Evolutionary conservation across 495 filamentous ascomycete genomes (phyloP), one percentile per base, ranked within the genome.

Genomic region (Aspergillus conjunctus): DNA sequence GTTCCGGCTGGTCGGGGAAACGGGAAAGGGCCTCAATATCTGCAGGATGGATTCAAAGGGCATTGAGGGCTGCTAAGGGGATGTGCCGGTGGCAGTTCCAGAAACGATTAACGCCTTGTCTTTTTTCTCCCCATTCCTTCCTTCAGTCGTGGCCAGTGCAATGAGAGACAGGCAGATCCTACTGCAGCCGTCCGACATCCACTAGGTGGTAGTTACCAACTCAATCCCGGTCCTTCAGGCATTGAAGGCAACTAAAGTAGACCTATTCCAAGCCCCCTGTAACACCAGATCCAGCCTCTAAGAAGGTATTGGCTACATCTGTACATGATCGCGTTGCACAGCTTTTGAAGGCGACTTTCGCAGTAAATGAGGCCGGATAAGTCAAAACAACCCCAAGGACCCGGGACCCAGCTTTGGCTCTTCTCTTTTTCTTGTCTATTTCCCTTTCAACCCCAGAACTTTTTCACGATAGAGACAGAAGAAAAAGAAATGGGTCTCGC

Each of bases 1-100:
- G 61, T 60, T 69, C 66, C 61, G 61, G 61, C 61, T 69, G 66
- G 66, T 55, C 66, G 63, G 66, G 63, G 66, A 66, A 65, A 44
- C 59, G 58, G 63, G 50, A 61, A 60, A 61, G 49, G 55, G 53
- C 51, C 46, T 61, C 31, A 60, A 55, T 20, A 50, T 65, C 63
- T 69, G 66, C 66, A 69, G 59, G 61, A 62, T 58, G 58, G 45
- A 56, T 44, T 33, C 26, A 54, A 66, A 62, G 55, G 50, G 48
- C 48, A 52, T 53, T 58, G 56, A 55, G 32, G 49, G 17, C 41
- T 34, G 51, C 30, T 34, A 39, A 54, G 55, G 51, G 50, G 55
- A 43, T 41, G 54, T 15, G 54, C 43, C 46, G 59, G 51, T 39
- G 43, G 39, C 51, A 56, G 56, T 65, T 61, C 58, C 60, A 61